phyloP scores from a whole-genome alignment of 371 early-diverging fungal genomes.

The Lichtheimia ornata region DNA sequence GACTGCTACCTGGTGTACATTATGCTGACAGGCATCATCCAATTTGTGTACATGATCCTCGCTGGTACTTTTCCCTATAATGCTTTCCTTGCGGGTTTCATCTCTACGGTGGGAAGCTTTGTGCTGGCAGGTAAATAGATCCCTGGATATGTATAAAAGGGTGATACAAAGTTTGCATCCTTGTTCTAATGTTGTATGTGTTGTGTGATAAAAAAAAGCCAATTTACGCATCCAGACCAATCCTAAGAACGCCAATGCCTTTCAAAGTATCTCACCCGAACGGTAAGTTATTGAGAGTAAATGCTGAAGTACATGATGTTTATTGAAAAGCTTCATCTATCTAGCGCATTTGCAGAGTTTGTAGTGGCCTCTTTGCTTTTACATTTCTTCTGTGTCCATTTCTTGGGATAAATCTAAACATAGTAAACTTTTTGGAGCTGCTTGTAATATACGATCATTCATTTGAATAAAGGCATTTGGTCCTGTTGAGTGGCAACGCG shows the following conservation, averaged over 20 bases:
- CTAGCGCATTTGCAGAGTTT: conserved; percentile 62
- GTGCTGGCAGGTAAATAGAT: conserved; percentile 79
- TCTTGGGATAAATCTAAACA: conserved; percentile 39
- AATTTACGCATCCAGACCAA: conserved; percentile 42
- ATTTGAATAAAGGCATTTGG: not conserved
- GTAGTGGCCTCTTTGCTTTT: conserved; percentile 49
- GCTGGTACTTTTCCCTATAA: conserved; percentile 96
- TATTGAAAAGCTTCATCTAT: not conserved
- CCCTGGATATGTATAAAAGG: too few species aligned
- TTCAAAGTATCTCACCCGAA: conserved; percentile 26
- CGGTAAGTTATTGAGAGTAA: conserved; percentile 7
- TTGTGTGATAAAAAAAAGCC: conserved; percentile 14
- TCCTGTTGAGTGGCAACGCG: not conserved
- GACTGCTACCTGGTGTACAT: conserved; percentile 91
- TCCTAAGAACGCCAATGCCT: conserved; percentile 14
- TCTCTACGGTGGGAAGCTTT: conserved; percentile 89
- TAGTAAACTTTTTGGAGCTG: not conserved
- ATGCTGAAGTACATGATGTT: not conserved
- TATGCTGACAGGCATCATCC: conserved; percentile 82
- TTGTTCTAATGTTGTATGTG: not conserved
- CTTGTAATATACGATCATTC: not conserved
- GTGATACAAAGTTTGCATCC: not conserved
- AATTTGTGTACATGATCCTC: conserved; percentile 83
- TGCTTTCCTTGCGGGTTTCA: conserved; percentile 94
- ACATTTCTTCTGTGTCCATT: conserved; percentile 59